Percentiles rank a stretch among this genome's conserved stretches.
Conservation (phyloP, 371 early-diverging fungal species). For the Zopfochytrium polystomum region DNA sequence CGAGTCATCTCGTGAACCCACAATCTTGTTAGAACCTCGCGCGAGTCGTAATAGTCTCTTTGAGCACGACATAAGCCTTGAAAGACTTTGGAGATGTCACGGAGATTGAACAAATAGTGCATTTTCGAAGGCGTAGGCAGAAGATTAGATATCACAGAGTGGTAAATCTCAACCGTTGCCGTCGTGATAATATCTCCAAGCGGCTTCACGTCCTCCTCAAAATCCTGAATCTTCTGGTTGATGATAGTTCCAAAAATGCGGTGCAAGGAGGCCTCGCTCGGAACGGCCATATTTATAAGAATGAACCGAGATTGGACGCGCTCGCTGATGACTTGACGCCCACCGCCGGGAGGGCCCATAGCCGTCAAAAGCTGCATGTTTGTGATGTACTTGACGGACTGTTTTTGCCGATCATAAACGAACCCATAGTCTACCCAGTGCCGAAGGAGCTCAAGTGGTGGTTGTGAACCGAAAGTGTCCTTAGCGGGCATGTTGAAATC, state of each 20-base stretch:
- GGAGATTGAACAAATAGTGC: constrained; percentile 58
- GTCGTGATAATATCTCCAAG: constrained; percentile 52
- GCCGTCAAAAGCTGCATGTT: constrained; percentile 50
- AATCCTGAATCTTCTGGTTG: constrained; percentile 54
- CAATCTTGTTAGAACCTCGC: constrained; percentile 48
- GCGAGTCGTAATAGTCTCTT: constrained; percentile 54
- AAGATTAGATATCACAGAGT: constrained; percentile 44
- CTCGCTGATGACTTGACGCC: constrained; percentile 44
- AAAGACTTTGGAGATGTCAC: constrained; percentile 56
- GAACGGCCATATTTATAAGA: constrained; percentile 53
- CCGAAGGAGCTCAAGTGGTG: constrained; percentile 53
- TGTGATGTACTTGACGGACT: constrained; percentile 49
- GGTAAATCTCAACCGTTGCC: constrained; percentile 53
- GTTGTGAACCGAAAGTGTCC: constrained; percentile 57
- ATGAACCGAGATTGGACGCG: constrained; percentile 52
- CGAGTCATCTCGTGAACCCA: constrained; percentile 56
- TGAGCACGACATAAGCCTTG: constrained; percentile 53
- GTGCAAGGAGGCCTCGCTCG: constrained; percentile 42
- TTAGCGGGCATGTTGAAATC: constrained; percentile 57
- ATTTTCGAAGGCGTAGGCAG: constrained; percentile 57
- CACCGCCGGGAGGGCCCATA: constrained; percentile 60
- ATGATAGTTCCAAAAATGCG: constrained; percentile 51
- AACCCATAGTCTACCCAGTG: constrained; percentile 59
- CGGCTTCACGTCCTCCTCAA: constrained; percentile 58
- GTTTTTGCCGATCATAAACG: constrained; percentile 53